Evolutionary conservation across 192 early-diverging fungal species (phyloP).

Genomic region (Coemansia sp.): DNA sequence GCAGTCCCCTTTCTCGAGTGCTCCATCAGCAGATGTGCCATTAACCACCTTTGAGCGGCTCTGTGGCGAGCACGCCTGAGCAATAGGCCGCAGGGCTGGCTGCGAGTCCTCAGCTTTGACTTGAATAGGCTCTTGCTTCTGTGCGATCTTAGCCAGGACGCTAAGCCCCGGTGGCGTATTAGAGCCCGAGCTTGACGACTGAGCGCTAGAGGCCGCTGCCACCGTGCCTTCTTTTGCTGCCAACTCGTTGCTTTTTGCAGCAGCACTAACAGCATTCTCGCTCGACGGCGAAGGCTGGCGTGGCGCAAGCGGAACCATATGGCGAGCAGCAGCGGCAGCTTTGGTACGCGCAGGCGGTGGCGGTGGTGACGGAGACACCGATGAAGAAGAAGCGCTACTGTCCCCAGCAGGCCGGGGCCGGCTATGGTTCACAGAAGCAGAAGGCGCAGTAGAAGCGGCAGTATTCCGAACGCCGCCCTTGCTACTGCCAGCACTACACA

Average conservation of each 20-base stretch:
- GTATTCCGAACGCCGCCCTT: background rate
- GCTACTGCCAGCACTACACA: conserved; percentile 17
- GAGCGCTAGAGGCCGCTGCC: background rate
- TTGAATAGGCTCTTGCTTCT: conserved; percentile 32
- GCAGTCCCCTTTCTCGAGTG: background rate
- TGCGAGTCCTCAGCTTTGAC: conserved; percentile 9
- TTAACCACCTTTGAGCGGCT: background rate
- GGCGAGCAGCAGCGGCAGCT: background rate
- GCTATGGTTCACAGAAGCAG: conserved; percentile 11
- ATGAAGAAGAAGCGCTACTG: background rate
- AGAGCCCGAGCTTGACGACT: conserved; percentile 16
- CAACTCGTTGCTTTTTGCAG: background rate
- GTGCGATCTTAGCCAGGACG: conserved; percentile 43
- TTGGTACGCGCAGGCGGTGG: background rate
- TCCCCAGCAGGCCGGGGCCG: background rate
- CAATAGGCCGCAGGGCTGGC: conserved; percentile 16
- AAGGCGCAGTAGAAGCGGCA: conserved; percentile 3
- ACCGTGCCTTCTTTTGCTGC: background rate
- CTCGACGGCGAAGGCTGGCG: conserved; percentile 8
- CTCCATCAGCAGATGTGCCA: background rate
- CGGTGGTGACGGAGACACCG: background rate
- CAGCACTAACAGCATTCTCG: background rate
- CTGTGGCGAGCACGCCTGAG: conserved; percentile 20
- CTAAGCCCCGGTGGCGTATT: conserved; percentile 38
- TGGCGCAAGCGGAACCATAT: conserved; percentile 19